Evolutionary conservation across 768 basidiomycete genomes (phyloP).

Genomic region (Suillus brevipes): DNA sequence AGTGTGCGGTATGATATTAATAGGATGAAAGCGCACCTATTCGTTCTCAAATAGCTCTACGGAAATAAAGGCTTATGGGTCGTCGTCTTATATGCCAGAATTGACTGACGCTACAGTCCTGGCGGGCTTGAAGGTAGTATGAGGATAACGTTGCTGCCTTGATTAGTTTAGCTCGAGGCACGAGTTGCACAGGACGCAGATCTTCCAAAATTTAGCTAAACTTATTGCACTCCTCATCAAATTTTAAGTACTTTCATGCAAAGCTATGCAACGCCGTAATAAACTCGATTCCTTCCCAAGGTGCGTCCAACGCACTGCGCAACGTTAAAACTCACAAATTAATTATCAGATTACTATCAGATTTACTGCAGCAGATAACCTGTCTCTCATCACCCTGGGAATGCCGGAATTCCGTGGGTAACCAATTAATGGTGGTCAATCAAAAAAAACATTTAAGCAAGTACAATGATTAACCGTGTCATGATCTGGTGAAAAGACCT

Average conservation of each 20-base stretch:
- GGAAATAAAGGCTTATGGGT: constrained; percentile 7
- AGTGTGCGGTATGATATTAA: constrained; percentile 10
- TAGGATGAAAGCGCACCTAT: constrained; percentile 9
- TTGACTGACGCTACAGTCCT: neutral
- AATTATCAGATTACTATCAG: neutral
- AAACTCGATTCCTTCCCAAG: neutral
- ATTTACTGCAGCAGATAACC: constrained; percentile 7
- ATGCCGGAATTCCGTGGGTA: constrained; percentile 8
- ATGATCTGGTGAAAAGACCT: neutral
- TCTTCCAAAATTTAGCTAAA: constrained; percentile 11
- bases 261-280: constrained; percentile 3
- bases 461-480: neutral
- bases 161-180: constrained; percentile 14
- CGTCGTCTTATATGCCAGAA: neutral
- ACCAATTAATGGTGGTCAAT: neutral
- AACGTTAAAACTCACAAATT: neutral
- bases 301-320: neutral
- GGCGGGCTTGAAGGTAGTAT: constrained; percentile 8
- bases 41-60: constrained; percentile 14
- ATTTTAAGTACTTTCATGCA: neutral
- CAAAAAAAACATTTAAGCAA: neutral
- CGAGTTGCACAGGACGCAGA: constrained; percentile 8
- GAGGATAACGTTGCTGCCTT: constrained; percentile 12
- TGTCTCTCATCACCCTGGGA: constrained; percentile 12
- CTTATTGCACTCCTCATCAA: neutral